These are phyloP conservation scores for Cadophora sp. DNA, from an alignment of 2,329 filamentous ascomycete species.

Conservation along the genomic window DNA sequence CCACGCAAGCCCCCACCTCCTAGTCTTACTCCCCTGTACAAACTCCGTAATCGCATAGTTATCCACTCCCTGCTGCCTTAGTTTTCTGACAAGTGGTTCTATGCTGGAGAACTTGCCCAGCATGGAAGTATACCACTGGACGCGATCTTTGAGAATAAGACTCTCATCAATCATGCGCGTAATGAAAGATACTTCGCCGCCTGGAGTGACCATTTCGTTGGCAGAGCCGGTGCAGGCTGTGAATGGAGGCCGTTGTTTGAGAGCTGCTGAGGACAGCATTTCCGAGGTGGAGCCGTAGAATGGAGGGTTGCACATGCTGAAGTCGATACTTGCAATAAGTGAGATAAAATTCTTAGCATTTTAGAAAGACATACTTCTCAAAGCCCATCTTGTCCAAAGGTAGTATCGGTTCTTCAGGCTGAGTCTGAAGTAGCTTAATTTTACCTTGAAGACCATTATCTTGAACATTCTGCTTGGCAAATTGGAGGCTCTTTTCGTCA, in stretches of 20 bases:
- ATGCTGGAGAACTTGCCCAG: slow-evolving; percentile 80
- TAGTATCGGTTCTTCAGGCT: slow-evolving; percentile 62
- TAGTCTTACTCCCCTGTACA: slow-evolving; percentile 78
- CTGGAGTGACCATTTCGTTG: slow-evolving; percentile 83
- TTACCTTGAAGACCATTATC: slow-evolving; percentile 69
- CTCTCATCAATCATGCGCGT: slow-evolving; percentile 75
- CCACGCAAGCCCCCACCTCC: slow-evolving; percentile 89
- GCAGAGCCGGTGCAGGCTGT: slow-evolving; percentile 79
- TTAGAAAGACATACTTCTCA: slow-evolving; percentile 41
- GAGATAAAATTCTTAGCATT: slow-evolving; percentile 19
- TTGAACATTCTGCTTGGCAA: slow-evolving; percentile 70
- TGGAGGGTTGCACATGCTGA: slow-evolving; percentile 93
- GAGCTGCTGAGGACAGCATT: slow-evolving; percentile 66
- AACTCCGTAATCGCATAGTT: slow-evolving; percentile 89
- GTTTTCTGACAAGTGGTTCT: slow-evolving; percentile 64
- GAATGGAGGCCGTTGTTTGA: slow-evolving; percentile 72
- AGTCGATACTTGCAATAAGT: slow-evolving; percentile 63
- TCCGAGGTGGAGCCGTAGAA: slow-evolving; percentile 84
- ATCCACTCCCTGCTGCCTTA: slow-evolving; percentile 62
- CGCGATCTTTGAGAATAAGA: slow-evolving; percentile 59
- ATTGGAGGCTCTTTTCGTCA: slow-evolving; percentile 71
- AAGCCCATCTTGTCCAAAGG: slow-evolving; percentile 58
- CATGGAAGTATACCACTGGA: slow-evolving; percentile 93
- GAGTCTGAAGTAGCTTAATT: slow-evolving; percentile 67
- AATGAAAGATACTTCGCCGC: slow-evolving; percentile 81